phyloP scores from a whole-genome alignment of 2,329 filamentous ascomycete genomes.

The Huntiella decipiens region DNA sequence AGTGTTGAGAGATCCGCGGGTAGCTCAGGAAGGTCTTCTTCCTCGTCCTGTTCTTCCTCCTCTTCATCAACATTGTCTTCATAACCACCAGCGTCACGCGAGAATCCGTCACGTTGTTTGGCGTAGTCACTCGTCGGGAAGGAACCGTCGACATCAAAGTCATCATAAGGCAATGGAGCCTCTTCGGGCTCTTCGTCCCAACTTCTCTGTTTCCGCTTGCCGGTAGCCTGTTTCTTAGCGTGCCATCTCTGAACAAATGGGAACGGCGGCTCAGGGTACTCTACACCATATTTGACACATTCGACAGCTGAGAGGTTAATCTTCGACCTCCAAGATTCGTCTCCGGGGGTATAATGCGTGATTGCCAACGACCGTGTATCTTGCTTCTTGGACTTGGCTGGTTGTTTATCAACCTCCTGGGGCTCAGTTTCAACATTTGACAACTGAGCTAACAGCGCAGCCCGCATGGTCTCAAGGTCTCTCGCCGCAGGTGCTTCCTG shows the following conservation, averaged over 20 bases:
- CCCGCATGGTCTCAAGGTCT: conserved; percentile 2
- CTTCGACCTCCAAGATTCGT: conserved; percentile 51
- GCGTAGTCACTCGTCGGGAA: too few species aligned
- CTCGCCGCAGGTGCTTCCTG: not conserved
- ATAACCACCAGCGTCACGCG: not conserved
- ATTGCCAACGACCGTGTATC: too few species aligned
- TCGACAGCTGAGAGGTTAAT: conserved; percentile 66
- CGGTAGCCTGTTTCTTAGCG: conserved; percentile 36
- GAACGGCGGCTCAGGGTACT: conserved; percentile 62
- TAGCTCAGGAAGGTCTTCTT: conserved; percentile 41
- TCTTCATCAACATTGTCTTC: conserved; percentile 8
- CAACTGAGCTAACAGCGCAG: not conserved
- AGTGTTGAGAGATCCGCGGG: conserved; percentile 38
- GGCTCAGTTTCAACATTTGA: not conserved
- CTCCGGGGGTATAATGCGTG: not conserved
- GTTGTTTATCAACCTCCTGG: conserved; percentile 8
- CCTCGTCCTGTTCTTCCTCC: not conserved
- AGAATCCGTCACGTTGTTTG: too few species aligned
- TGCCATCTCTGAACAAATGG: conserved; percentile 87
- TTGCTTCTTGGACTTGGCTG: not conserved
- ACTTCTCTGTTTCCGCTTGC: conserved; percentile 28
- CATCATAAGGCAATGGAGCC: conserved; percentile 13
- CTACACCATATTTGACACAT: conserved; percentile 51
- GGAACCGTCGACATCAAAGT: conserved; percentile 3
- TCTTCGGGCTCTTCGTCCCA: conserved; percentile 24